Conservation (phyloP, 2,329 filamentous ascomycete genomes). For the Exserohilum turcica region DNA sequence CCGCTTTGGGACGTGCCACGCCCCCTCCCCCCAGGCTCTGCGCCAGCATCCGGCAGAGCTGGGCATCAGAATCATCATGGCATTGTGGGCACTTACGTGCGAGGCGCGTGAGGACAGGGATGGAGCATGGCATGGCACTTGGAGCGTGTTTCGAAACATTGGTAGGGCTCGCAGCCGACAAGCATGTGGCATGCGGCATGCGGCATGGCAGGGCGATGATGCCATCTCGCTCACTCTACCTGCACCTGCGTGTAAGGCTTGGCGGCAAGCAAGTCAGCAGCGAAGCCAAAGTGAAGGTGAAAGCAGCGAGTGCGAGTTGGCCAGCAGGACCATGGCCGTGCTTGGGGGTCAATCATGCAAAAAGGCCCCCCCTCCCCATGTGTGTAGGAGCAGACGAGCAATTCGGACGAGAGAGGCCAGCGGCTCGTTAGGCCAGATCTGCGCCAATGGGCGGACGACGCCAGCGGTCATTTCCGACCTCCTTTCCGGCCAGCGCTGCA, state of each 20-base stretch:
- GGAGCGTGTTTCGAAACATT: background rate
- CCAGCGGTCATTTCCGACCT: slow-evolving; percentile 44
- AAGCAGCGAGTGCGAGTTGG: no score
- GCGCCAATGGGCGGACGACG: slow-evolving; percentile 37
- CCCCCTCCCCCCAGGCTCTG: background rate
- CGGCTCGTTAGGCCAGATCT: slow-evolving; percentile 22
- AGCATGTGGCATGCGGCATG: background rate
- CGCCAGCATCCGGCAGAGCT: background rate
- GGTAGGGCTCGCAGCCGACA: background rate
- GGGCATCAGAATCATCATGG: background rate
- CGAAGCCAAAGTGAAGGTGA: no score
- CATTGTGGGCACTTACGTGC: background rate
- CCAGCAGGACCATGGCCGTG: slow-evolving; percentile 7
- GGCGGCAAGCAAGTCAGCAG: slow-evolving; percentile 15
- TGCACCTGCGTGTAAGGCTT: slow-evolving; percentile 13
- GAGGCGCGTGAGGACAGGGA: background rate
- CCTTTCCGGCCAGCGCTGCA: slow-evolving; percentile 39
- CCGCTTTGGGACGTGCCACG: background rate
- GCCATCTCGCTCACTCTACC: no score
- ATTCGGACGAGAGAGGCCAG: slow-evolving; percentile 25
- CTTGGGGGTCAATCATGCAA: slow-evolving; percentile 22
- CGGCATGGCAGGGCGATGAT: background rate
- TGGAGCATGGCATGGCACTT: no score
- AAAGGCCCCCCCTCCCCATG: no score
- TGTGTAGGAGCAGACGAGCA: slow-evolving; percentile 17